Percentiles rank a stretch among this genome's conserved stretches.
phyloP scores from a whole-genome alignment of 257 asterid species.

The Jacaranda copaia region DNA sequence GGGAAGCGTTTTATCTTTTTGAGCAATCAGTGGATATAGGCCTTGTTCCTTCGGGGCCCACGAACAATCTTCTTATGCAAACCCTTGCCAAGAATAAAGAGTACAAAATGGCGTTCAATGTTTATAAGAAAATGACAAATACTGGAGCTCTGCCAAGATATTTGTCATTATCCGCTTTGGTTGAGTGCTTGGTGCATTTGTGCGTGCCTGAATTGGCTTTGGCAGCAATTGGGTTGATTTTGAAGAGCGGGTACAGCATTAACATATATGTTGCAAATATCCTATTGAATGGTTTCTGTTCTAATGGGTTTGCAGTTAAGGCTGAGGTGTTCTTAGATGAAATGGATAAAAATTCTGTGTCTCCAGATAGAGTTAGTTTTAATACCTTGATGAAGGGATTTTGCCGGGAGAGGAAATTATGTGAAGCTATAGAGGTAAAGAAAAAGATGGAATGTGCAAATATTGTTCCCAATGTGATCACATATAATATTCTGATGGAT shows the following conservation, averaged over 20 bases:
- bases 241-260: constrained; percentile 59
- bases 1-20: constrained; percentile 43
- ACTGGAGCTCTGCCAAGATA: constrained; percentile 47
- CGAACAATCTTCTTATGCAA: constrained; percentile 54
- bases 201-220: constrained; percentile 50
- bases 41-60: constrained; percentile 49
- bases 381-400: constrained; percentile 71
- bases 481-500: constrained; percentile 56
- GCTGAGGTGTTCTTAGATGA: constrained; percentile 56
- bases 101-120: constrained; percentile 48
- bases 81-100: constrained; percentile 64
- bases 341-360: constrained; percentile 47
- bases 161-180: constrained; percentile 57
- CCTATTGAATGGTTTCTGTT: constrained; percentile 64
- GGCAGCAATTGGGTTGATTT: constrained; percentile 57
- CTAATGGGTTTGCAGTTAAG: constrained; percentile 49
- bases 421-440: constrained; percentile 58
- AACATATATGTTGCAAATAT: constrained; percentile 55
- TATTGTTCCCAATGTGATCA: constrained; percentile 49
- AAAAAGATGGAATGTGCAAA: constrained; percentile 58
- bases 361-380: constrained; percentile 58
- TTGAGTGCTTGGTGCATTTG: constrained; percentile 60
- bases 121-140: constrained; percentile 51
- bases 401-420: constrained; percentile 58
- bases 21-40: constrained; percentile 54